Conservation (phyloP, 73 alveolate species). For the Paramecium octaurelia region DNA sequence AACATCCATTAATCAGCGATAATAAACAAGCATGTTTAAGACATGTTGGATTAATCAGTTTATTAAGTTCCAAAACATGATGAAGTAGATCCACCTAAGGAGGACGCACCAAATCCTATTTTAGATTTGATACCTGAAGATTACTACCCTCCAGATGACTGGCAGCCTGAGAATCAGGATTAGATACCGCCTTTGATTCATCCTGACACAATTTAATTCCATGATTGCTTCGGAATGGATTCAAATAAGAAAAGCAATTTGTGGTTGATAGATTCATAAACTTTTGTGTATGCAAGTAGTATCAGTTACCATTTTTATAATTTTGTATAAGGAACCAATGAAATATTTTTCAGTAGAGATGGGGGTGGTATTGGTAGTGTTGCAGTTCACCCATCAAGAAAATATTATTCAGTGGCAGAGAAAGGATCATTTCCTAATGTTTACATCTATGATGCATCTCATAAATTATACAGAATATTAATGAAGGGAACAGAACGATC, state of each 20-base stretch:
- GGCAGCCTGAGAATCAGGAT: not conserved
- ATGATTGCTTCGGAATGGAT: conserved; percentile 88
- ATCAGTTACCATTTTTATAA: conserved; percentile 92
- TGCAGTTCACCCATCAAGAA: conserved; percentile 93
- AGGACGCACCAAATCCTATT: not conserved
- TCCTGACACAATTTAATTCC: conserved; percentile 39
- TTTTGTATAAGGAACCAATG: conserved; percentile 81
- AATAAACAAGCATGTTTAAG: not conserved
- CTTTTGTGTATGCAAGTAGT: conserved; percentile 87
- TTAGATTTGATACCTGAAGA: not conserved
- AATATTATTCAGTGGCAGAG: conserved; percentile 95
- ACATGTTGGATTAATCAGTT: not conserved
- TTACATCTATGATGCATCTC: conserved; percentile 85
- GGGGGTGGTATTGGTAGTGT: conserved; percentile 96
- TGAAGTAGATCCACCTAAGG: not conserved
- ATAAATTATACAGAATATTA: conserved; percentile 93
- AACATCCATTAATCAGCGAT: conserved; percentile 2
- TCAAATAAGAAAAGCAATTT: conserved; percentile 87
- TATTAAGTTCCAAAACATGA: not conserved
- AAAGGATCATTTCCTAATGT: conserved; percentile 94
- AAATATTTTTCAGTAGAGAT: conserved; percentile 85
- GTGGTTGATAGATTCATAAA: conserved; percentile 88
- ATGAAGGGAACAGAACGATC: conserved; percentile 96
- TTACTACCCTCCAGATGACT: not conserved
- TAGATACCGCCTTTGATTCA: not conserved